Percentiles rank a stretch among this genome's conserved stretches.
These are phyloP conservation scores for Telfairia occidentalis DNA, from an alignment of 331 rosid species.

Conservation along the genomic window DNA sequence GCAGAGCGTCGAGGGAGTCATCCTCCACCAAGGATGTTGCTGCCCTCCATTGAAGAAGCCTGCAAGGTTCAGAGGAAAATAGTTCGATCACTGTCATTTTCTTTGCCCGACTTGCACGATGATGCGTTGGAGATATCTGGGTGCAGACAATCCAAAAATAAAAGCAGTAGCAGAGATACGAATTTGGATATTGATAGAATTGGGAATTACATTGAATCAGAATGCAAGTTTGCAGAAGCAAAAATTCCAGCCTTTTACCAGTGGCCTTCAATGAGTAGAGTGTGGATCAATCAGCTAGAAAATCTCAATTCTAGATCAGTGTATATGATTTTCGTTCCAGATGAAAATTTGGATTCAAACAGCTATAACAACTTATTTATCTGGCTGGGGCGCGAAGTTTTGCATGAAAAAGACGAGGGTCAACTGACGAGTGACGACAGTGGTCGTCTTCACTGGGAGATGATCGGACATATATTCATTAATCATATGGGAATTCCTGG, in stretches of 20 bases:
- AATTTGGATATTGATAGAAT: constrained; percentile 22
- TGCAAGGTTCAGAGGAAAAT: constrained; percentile 29
- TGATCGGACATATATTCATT: constrained; percentile 21
- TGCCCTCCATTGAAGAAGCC: constrained; percentile 45
- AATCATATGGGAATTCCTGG: constrained; percentile 23
- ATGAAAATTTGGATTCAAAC: constrained; percentile 10
- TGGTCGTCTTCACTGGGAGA: constrained; percentile 21
- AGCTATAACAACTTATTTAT: constrained; percentile 15
- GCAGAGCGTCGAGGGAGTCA: constrained; percentile 92
- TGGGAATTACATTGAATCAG: constrained; percentile 11
- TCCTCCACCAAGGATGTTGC: constrained; percentile 69
- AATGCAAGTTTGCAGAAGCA: constrained; percentile 15
- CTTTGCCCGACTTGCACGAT: constrained; percentile 40
- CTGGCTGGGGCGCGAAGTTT: constrained; percentile 30
- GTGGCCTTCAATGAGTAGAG: constrained; percentile 31
- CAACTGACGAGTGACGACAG: neutral
- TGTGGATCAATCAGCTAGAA: constrained; percentile 9
- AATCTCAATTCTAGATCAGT: constrained; percentile 28
- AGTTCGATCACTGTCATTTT: constrained; percentile 52
- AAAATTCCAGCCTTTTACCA: constrained; percentile 20
- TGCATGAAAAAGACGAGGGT: constrained; percentile 13
- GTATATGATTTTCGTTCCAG: constrained; percentile 20
- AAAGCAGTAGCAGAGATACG: constrained; percentile 23
- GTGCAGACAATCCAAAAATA: constrained; percentile 29
- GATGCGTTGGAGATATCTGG: constrained; percentile 32